Evolutionary conservation across 106 monocot genomes (phyloP), one percentile per base, ranked within the genome.

Genomic region (Narthecium ossifragum): DNA sequence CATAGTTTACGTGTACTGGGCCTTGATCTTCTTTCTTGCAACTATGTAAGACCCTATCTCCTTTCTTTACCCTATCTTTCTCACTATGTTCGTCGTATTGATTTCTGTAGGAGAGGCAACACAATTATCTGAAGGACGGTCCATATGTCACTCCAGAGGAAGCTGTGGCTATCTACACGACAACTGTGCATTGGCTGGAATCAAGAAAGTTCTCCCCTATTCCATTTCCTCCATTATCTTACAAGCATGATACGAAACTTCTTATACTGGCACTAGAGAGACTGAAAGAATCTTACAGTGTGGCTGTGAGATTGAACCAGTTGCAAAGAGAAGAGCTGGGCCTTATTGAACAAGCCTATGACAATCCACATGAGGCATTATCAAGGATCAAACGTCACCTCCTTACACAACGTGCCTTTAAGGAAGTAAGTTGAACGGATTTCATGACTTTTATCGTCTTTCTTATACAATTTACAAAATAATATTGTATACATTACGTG

Each of bases 141-240:
- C 98, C 98, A 60, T 99, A 99, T 75, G 98, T 99, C 10, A 99
- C 98, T 24, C 98, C 98, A 47, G 98, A 99, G 79, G 98, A 91
- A 70, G 98, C 98, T 18, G 91, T 99, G 40, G 98, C 98, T 57
- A 91, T 99, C 26, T 99, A 99, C 50, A 91, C 98, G 6, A 99
- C 98, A 21, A 99, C 98, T 20, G 98, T 99, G 25, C 98, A 99
- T 70, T 99, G 98, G 98, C 50, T 99, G 56, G 98, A 99, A 53
- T 99, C 98, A 40, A 91, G 98, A 47, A 99, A 99, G 60, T 99
- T 99, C 64, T 91, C 91, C 28, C 91, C 98, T 41, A 99, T 99
- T 48, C 98, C 98, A 34, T 99, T 99, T 67, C 98, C 98, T 49
- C 98, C 98, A 37, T 59, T 99, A 27, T 99, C 98, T 29, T 99